Conservation (phyloP, 2,329 filamentous ascomycete species). For the Scleromitrula shiraiana region DNA sequence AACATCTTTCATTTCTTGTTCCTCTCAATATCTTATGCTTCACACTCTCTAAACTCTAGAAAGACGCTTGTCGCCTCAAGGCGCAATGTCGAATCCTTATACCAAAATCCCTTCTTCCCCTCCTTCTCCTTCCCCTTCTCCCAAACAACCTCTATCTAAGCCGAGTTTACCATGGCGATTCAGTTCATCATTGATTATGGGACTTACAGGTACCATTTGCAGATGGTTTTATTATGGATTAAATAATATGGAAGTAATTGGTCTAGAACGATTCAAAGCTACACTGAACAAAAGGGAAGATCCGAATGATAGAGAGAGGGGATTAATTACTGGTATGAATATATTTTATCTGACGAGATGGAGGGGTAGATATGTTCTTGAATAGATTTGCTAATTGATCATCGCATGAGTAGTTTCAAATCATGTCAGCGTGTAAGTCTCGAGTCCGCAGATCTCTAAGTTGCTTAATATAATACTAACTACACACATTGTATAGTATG, state of each 20-base stretch:
- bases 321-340: conserved; percentile 74
- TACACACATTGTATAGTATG: conserved; percentile 54
- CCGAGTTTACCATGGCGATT: conserved; percentile 56
- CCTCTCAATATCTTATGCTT: too few relatives aligned
- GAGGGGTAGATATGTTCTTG: too few relatives aligned
- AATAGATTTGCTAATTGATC: too few relatives aligned
- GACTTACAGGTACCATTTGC: conserved; percentile 60
- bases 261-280: conserved; percentile 66
- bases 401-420: conserved; percentile 58
- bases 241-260: conserved; percentile 68
- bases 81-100: conserved; percentile 8
- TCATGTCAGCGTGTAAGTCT: conserved; percentile 77
- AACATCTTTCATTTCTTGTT: too few relatives aligned
- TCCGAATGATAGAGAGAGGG: conserved; percentile 57
- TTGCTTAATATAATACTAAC: conserved; percentile 5
- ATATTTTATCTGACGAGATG: too few relatives aligned
- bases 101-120: conserved; percentile 11
- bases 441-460: not conserved
- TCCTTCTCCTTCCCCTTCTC: too few relatives aligned
- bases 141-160: conserved; percentile 7
- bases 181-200: conserved; percentile 67
- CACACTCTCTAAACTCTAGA: too few relatives aligned
- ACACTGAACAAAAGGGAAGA: conserved; percentile 68
- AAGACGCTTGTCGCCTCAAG: not conserved
- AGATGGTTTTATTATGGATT: conserved; percentile 68